Conservation (phyloP, 2,329 filamentous ascomycete genomes). For the Claviceps capensis region DNA sequence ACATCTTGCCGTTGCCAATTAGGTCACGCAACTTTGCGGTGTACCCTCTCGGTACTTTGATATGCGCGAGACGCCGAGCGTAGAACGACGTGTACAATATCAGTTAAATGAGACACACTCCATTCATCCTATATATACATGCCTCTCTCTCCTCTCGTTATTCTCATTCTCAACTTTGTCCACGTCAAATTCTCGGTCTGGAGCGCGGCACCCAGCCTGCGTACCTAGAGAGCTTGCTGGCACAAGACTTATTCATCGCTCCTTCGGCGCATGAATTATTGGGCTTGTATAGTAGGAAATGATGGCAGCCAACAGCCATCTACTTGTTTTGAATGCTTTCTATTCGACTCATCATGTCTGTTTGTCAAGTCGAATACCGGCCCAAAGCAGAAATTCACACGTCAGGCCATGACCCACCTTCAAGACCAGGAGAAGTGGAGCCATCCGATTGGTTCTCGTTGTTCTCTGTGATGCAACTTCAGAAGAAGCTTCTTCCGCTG, state of each 20-base stretch:
- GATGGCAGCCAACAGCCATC: background rate
- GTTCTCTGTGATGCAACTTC: background rate
- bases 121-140: background rate
- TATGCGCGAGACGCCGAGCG: background rate
- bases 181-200: background rate
- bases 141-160: background rate
- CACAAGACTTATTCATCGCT: no score
- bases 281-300: background rate
- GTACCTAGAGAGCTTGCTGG: no score
- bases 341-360: no score
- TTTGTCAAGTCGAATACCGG: no score
- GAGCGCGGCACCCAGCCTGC: background rate
- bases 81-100: background rate
- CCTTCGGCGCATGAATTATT: no score
- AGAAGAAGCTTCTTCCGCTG: background rate
- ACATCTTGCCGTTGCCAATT: background rate
- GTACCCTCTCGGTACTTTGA: background rate
- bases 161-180: background rate
- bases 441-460: background rate
- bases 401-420: slow-evolving; percentile 1
- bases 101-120: background rate
- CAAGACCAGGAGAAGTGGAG: background rate
- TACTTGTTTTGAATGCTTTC: no score
- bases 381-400: no score
- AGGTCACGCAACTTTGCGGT: background rate